These are phyloP conservation scores for Diophrys appendiculata DNA, from an alignment of 73 alveolate species.

Conservation along the genomic window DNA sequence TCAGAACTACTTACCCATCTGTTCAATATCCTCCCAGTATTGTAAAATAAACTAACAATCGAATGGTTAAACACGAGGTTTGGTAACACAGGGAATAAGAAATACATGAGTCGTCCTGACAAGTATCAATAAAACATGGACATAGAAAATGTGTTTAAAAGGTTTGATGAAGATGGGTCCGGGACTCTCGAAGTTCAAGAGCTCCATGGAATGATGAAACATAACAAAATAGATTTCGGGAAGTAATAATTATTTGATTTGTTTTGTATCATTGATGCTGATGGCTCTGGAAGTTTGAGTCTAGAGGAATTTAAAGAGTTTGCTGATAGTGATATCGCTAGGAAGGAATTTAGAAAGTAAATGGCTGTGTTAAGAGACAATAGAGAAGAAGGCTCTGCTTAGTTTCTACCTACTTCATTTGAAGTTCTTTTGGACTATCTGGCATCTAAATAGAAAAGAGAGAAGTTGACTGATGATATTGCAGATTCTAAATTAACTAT, in stretches of 20 bases:
- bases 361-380: constrained; percentile 4
- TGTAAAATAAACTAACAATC: neutral
- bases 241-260: constrained; percentile 1
- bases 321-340: constrained; percentile 33
- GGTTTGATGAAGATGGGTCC: constrained; percentile 56
- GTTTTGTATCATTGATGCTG: constrained; percentile 53
- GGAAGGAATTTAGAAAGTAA: constrained; percentile 21
- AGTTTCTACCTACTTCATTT: constrained; percentile 32
- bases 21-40: neutral
- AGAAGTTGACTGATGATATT: constrained; percentile 16
- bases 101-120: neutral
- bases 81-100: neutral
- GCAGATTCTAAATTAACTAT: neutral
- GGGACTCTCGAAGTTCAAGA: constrained; percentile 37
- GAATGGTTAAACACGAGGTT: neutral
- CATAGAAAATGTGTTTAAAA: constrained; percentile 13
- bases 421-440: constrained; percentile 35
- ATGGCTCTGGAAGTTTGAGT: constrained; percentile 46
- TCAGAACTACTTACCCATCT: no score
- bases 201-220: constrained; percentile 34
- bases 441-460: constrained; percentile 17
- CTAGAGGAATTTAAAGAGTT: constrained; percentile 56
- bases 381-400: neutral
- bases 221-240: constrained; percentile 8
- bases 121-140: neutral